Evolutionary conservation across 768 basidiomycete species (phyloP).

Genomic region (Suillus hirtellus): DNA sequence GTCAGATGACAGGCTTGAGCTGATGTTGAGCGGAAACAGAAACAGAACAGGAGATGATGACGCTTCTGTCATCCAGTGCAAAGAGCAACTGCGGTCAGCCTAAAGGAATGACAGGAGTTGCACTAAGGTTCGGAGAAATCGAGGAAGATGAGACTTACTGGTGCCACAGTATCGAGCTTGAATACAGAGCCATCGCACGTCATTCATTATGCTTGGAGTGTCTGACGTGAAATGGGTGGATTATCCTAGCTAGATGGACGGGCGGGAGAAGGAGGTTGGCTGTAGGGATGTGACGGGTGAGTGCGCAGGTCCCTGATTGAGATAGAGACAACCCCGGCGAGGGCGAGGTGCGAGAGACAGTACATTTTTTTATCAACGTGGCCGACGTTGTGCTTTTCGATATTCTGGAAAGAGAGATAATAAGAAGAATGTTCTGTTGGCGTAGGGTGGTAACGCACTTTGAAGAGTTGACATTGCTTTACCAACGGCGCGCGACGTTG

Average conservation of each 20-base stretch:
- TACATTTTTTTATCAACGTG: background rate
- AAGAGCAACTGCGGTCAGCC: background rate
- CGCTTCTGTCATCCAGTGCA: background rate
- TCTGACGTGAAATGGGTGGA: background rate
- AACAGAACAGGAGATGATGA: background rate
- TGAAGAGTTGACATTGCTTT: background rate
- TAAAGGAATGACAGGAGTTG: background rate
- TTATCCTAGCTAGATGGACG: background rate
- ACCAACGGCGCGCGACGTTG: background rate
- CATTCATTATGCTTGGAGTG: constrained; percentile 1
- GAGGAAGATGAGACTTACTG: background rate
- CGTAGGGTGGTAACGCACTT: background rate
- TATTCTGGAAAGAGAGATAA: background rate
- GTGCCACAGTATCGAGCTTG: background rate
- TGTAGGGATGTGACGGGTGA: background rate
- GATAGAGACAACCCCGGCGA: background rate
- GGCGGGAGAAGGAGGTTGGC: background rate
- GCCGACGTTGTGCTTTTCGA: constrained; percentile 3
- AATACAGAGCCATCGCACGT: background rate
- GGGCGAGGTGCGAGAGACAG: background rate
- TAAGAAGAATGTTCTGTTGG: background rate
- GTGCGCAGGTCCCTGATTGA: background rate
- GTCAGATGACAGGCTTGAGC: background rate
- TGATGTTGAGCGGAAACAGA: background rate
- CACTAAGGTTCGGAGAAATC: background rate